Conservation (phyloP, 371 early-diverging fungal species). For the Mucor irregularis region DNA sequence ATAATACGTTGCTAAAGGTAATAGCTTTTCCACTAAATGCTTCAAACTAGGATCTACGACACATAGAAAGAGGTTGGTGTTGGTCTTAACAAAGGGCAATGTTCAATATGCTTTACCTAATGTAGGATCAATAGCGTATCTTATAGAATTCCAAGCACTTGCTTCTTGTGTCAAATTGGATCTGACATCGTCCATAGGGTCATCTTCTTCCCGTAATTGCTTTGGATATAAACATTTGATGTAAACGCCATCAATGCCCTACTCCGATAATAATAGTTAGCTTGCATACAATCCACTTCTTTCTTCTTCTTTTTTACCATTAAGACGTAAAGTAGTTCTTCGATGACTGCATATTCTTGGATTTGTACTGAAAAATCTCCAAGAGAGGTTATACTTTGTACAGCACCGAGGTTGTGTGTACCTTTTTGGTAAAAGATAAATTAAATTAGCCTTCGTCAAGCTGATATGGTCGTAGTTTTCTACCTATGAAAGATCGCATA, state of each 20-base stretch:
- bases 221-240: slow-evolving; percentile 48
- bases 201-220: slow-evolving; percentile 21
- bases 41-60: slow-evolving; percentile 74
- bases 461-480: too few relatives aligned
- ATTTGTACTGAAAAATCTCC: slow-evolving; percentile 39
- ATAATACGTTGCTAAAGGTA: slow-evolving; percentile 79
- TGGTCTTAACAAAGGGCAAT: too few relatives aligned
- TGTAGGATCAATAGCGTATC: slow-evolving; percentile 50
- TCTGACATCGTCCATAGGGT: slow-evolving; percentile 26
- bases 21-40: slow-evolving; percentile 71
- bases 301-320: slow-evolving; percentile 55
- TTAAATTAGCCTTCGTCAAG: too few relatives aligned
- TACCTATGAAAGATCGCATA: background rate
- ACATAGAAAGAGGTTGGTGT: background rate
- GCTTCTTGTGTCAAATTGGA: slow-evolving; percentile 12
- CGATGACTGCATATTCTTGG: slow-evolving; percentile 85
- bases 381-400: slow-evolving; percentile 5
- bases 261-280: background rate
- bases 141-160: slow-evolving; percentile 31
- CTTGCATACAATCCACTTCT: background rate
- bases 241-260: slow-evolving; percentile 88
- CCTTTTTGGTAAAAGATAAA: too few relatives aligned
- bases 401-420: background rate
- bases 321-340: slow-evolving; percentile 86
- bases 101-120: slow-evolving; percentile 34